Conservation (phyloP, 345 rosid genomes). For the Rhizophora apiculata region DNA sequence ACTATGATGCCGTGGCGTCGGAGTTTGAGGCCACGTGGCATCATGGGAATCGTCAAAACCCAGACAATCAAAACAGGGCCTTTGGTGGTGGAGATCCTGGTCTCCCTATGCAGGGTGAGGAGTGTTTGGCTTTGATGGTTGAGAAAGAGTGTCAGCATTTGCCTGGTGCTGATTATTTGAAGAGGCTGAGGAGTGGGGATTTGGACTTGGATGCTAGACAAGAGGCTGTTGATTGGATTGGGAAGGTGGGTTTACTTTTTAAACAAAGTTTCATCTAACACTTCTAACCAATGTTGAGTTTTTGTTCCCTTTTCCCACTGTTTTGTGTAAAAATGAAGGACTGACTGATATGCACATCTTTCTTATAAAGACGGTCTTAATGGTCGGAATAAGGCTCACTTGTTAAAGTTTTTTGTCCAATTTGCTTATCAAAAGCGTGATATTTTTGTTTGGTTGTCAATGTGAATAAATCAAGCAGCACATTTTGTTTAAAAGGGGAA, state of each 20-base stretch:
- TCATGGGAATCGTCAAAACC: conserved; percentile 27
- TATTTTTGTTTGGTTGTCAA: too few relatives aligned
- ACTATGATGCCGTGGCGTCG: conserved; percentile 18
- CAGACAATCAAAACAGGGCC: conserved; percentile 20
- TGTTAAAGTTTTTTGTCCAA: background rate
- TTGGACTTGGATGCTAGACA: conserved; percentile 45
- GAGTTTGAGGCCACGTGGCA: conserved; percentile 37
- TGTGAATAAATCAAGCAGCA: too few relatives aligned
- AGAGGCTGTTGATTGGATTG: conserved; percentile 59
- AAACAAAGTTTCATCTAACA: background rate
- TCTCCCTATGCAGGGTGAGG: conserved; percentile 51
- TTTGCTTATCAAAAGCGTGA: background rate
- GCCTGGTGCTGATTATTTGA: conserved; percentile 47
- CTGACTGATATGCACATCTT: background rate
- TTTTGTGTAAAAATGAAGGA: background rate
- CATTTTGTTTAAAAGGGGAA: too few relatives aligned
- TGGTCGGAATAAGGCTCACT: background rate
- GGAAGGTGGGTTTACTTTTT: conserved; percentile 41
- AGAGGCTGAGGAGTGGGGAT: conserved; percentile 55
- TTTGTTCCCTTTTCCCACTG: conserved; percentile 1
- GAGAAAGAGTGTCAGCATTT: conserved; percentile 55
- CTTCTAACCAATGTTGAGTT: background rate
- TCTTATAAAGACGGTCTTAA: background rate
- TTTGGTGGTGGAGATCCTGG: conserved; percentile 18
- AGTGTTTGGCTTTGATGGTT: conserved; percentile 48